These are phyloP conservation scores for Naganishia sp. DNA, from an alignment of 1,284 basidiomycete genomes.

Conservation along the genomic window DNA sequence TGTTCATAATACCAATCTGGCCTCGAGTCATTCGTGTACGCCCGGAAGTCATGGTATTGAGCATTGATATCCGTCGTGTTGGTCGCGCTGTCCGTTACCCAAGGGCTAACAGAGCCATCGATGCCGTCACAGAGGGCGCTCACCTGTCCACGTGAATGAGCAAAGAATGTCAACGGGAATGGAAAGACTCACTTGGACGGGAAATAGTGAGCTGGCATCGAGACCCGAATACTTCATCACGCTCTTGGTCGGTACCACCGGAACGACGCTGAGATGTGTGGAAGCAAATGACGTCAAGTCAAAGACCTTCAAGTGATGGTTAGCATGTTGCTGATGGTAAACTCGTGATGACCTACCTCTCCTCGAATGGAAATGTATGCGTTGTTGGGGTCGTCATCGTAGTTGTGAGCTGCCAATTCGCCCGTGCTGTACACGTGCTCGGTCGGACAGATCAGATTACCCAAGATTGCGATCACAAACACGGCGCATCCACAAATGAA, in stretches of 20 bases:
- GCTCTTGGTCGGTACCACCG: slow-evolving; percentile 71
- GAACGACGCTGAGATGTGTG: slow-evolving; percentile 68
- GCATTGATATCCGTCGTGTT: slow-evolving; percentile 77
- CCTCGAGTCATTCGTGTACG: slow-evolving; percentile 78
- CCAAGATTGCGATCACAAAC: slow-evolving; percentile 90
- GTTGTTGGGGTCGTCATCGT: slow-evolving; percentile 65
- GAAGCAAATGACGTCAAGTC: slow-evolving; percentile 44
- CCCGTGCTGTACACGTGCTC: slow-evolving; percentile 81
- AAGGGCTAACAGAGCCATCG: slow-evolving; percentile 77
- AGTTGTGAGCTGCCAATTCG: slow-evolving; percentile 75
- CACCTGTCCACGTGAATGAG: slow-evolving; percentile 60
- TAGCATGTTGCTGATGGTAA: slow-evolving; percentile 14
- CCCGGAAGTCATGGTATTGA: slow-evolving; percentile 95
- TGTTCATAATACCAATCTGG: slow-evolving; percentile 97
- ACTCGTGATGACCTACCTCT: slow-evolving; percentile 68
- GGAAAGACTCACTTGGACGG: slow-evolving; percentile 72
- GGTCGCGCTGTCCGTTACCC: slow-evolving; percentile 72
- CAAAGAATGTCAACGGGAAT: neutral
- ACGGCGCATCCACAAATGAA: slow-evolving; percentile 81
- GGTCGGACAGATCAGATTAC: slow-evolving; percentile 86
- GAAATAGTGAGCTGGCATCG: slow-evolving; percentile 79
- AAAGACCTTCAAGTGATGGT: slow-evolving; percentile 37
- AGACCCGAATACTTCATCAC: slow-evolving; percentile 82
- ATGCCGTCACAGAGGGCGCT: slow-evolving; percentile 90
- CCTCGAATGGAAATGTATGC: slow-evolving; percentile 83